Conservation (phyloP, 768 basidiomycete genomes). For the Pholiota molesta region DNA sequence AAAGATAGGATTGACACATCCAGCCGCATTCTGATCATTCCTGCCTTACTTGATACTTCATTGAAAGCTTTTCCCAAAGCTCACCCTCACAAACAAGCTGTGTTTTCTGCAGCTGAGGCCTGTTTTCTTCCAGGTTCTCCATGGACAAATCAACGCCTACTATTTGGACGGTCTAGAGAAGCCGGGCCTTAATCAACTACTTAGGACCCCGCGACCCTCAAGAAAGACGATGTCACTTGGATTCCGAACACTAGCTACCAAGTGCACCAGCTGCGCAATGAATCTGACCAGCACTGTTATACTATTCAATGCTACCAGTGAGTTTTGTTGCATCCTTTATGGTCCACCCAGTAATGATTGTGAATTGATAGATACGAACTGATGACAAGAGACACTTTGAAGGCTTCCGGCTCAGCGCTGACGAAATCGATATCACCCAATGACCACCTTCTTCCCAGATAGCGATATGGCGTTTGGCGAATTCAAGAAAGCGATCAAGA, state of each 20-base stretch:
- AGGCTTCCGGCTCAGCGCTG: neutral
- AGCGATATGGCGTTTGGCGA: neutral
- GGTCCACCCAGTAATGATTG: neutral
- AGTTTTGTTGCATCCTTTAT: neutral
- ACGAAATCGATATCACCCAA: neutral
- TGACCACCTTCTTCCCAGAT: neutral
- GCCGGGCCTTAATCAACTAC: neutral
- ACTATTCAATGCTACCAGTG: neutral
- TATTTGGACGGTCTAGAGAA: neutral
- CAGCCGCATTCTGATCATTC: too few species aligned
- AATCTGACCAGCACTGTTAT: neutral
- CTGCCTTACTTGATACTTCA: too few species aligned
- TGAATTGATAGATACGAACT: neutral
- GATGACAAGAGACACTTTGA: neutral
- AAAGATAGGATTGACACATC: too few species aligned
- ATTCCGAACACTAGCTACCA: neutral
- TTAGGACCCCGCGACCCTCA: neutral
- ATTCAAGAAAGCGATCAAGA: neutral
- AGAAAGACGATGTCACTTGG: neutral
- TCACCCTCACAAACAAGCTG: too few species aligned
- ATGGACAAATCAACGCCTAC: neutral
- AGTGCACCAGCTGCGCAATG: neutral
- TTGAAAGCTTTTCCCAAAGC: too few species aligned
- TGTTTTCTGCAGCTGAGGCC: too few species aligned
- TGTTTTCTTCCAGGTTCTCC: neutral